These are phyloP conservation scores for Talaromyces sp. DNA, from an alignment of 2,329 filamentous ascomycete species.

Conservation along the genomic window DNA sequence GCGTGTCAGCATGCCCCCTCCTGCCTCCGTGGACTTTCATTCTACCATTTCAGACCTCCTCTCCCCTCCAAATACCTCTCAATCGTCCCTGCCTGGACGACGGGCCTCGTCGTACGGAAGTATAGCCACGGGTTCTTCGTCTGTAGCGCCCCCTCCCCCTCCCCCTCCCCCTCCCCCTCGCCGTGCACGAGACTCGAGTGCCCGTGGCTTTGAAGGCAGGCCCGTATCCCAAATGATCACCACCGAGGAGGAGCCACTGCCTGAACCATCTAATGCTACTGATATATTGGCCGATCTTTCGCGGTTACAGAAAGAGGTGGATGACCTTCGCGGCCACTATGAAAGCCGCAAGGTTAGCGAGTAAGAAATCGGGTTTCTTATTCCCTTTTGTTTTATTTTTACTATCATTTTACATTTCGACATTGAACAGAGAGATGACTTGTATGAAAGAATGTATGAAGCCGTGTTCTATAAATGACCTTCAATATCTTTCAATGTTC, in stretches of 20 bases:
- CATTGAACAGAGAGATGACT: constrained; percentile 8
- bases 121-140: constrained; percentile 28
- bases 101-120: constrained; percentile 29
- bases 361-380: constrained; percentile 8
- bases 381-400: background rate
- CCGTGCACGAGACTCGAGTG: constrained; percentile 46
- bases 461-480: background rate
- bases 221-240: constrained; percentile 24
- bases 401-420: background rate
- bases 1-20: constrained; percentile 26
- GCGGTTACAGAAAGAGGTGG: constrained; percentile 74
- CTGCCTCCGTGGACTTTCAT: constrained; percentile 15
- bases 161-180: constrained; percentile 55
- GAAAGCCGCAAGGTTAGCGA: constrained; percentile 36
- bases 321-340: constrained; percentile 54
- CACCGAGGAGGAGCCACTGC: constrained; percentile 27
- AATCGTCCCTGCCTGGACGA: constrained; percentile 30
- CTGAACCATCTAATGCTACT: constrained; percentile 46
- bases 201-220: constrained; percentile 39
- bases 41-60: constrained; percentile 23
- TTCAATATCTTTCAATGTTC: background rate
- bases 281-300: constrained; percentile 74
- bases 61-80: constrained; percentile 8
- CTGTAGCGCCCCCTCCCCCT: constrained; percentile 45
- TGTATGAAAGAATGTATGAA: constrained; percentile 23